Evolutionary conservation across 768 basidiomycete genomes (phyloP).

Genomic region (Tremella mesenterica): DNA sequence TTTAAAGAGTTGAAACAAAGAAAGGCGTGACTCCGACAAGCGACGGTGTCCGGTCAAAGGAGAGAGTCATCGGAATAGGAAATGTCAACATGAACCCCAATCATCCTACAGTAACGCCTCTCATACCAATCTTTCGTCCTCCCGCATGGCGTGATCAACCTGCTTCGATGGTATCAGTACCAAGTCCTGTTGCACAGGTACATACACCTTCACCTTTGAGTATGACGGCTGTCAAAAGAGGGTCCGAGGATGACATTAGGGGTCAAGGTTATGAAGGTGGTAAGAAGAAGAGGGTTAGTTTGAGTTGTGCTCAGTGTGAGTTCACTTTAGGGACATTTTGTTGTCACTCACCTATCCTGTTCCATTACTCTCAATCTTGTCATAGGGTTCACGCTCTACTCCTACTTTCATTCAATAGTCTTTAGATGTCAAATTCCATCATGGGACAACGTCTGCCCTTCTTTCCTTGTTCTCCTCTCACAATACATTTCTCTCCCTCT

Average conservation of each 20-base stretch:
- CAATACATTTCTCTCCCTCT: neutral
- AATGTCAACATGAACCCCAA: neutral
- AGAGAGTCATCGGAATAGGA: no score
- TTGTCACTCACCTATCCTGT: no score
- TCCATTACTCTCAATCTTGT: no score
- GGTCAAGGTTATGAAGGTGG: neutral
- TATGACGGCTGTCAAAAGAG: neutral
- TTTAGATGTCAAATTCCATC: no score
- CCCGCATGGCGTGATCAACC: neutral
- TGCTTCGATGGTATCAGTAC: neutral
- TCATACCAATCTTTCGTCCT: neutral
- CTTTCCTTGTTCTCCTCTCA: neutral
- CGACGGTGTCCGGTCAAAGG: no score
- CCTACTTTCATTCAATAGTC: no score
- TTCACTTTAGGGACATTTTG: no score
- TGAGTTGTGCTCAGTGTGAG: conserved; percentile 41
- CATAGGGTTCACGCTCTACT: no score
- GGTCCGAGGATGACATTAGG: neutral
- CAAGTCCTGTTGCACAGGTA: neutral
- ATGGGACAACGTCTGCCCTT: conserved; percentile 2
- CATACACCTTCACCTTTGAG: neutral
- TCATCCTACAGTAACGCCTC: neutral
- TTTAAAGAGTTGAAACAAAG: no score
- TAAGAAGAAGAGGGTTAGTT: conserved; percentile 39
- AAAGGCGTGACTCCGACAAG: no score